Evolutionary conservation across 2,329 filamentous ascomycete species (phyloP).

Genomic region (Monilinia fructicola): DNA sequence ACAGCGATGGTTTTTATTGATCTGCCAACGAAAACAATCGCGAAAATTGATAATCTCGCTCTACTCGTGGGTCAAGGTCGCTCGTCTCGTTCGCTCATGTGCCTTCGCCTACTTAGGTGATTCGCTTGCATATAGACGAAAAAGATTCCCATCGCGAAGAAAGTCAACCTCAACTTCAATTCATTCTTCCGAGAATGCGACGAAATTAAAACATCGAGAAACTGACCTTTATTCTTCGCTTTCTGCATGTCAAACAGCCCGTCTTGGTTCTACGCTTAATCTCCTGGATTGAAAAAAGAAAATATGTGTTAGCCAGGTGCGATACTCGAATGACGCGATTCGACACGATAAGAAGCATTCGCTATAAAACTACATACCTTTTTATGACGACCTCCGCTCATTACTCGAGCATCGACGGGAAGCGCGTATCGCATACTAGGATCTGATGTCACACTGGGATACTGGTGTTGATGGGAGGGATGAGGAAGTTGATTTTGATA

Average conservation of each 20-base stretch:
- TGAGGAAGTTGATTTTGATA: slow-evolving; percentile 46
- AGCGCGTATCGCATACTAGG: slow-evolving; percentile 56
- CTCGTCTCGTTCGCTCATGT: slow-evolving; percentile 37
- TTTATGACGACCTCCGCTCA: slow-evolving; percentile 63
- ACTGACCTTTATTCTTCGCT: slow-evolving; percentile 71
- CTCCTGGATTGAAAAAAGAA: slow-evolving; percentile 48
- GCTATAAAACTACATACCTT: slow-evolving; percentile 38
- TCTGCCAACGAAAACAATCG: slow-evolving; percentile 13
- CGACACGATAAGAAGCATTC: slow-evolving; percentile 19
- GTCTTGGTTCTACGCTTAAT: slow-evolving; percentile 75
- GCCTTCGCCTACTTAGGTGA: slow-evolving; percentile 42
- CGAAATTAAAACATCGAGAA: slow-evolving; percentile 29
- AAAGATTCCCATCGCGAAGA: slow-evolving; percentile 39
- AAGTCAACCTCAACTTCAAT: slow-evolving; percentile 34
- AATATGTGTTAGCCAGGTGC: slow-evolving; percentile 34
- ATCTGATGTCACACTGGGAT: slow-evolving; percentile 49
- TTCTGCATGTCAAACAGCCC: slow-evolving; percentile 65
- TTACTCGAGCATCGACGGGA: slow-evolving; percentile 53
- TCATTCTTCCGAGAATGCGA: slow-evolving; percentile 30
- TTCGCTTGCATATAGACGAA: slow-evolving; percentile 43
- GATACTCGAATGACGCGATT: slow-evolving; percentile 20
- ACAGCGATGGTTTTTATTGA: slow-evolving; percentile 14
- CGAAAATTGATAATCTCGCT: slow-evolving; percentile 23
- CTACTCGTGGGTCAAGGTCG: slow-evolving; percentile 24
- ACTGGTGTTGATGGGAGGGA: slow-evolving; percentile 50